phyloP scores from a whole-genome alignment of 495 filamentous ascomycete genomes.

The Penicillium psychrofluorescens region DNA sequence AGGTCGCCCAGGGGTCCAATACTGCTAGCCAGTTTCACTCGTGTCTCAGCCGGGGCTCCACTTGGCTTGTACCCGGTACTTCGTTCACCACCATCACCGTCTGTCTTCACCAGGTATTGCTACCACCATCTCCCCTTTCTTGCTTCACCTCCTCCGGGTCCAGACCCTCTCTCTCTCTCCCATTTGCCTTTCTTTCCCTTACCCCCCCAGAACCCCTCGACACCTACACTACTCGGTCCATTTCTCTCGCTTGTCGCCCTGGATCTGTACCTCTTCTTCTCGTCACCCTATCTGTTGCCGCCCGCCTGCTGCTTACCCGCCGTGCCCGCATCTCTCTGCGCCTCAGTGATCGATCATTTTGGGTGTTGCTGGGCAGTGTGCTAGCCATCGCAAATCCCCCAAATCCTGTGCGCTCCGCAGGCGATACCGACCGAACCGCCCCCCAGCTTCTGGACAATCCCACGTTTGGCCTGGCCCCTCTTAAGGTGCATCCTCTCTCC shows the following conservation, averaged over 20 bases:
- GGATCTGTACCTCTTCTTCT: conserved; percentile 17
- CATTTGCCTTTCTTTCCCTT: no score
- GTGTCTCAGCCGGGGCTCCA: conserved; percentile 30
- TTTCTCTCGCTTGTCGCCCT: conserved; percentile 25
- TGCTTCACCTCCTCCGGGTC: conserved; percentile 1
- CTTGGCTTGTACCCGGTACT: conserved; percentile 14
- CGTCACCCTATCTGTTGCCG: conserved; percentile 13
- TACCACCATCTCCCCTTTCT: background rate
- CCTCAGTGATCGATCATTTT: no score
- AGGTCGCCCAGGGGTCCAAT: background rate
- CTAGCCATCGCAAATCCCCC: no score
- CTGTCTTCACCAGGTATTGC: background rate
- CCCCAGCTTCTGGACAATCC: background rate
- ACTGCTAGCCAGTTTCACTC: conserved; percentile 24
- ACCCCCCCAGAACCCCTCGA: no score
- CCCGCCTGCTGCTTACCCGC: conserved; percentile 22
- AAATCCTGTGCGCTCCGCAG: no score
- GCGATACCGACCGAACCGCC: no score
- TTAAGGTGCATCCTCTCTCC: no score
- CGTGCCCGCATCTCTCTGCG: background rate
- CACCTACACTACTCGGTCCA: conserved; percentile 4
- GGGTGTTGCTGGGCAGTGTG: no score
- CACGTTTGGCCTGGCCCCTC: background rate
- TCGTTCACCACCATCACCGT: conserved; percentile 6
- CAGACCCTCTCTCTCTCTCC: conserved; percentile 4